Conservation (phyloP, 371 early-diverging fungal species). For the Mucor irregularis region DNA sequence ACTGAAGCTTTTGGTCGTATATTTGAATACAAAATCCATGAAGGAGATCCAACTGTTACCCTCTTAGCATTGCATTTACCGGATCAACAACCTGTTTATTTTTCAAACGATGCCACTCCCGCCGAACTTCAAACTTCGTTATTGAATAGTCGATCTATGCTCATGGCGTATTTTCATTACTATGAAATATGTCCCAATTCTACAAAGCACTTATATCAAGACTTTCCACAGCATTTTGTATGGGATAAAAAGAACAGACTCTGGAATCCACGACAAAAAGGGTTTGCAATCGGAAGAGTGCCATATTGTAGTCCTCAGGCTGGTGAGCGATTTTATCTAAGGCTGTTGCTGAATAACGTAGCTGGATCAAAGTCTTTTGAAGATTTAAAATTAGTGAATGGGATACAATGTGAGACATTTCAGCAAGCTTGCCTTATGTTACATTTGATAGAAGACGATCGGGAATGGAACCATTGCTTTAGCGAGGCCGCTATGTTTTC, state of each 20-base stretch:
- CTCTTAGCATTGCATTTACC: neutral
- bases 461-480: neutral
- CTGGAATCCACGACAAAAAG: neutral
- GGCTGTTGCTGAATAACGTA: neutral
- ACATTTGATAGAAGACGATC: neutral
- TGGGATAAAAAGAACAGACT: neutral
- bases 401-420: neutral
- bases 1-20: neutral
- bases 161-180: neutral
- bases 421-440: neutral
- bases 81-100: neutral
- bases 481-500: neutral
- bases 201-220: neutral
- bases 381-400: neutral
- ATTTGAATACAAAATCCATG: neutral
- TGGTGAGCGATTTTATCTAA: neutral
- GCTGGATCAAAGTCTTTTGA: neutral
- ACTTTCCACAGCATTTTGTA: constrained; percentile 4
- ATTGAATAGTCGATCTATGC: neutral
- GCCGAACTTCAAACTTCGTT: neutral
- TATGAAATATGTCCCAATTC: neutral
- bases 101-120: neutral
- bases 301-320: neutral
- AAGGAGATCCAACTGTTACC: too few relatives aligned
- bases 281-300: constrained; percentile 3